Conservation (phyloP, 2,329 filamentous ascomycete genomes). For the Penicillium sp. region DNA sequence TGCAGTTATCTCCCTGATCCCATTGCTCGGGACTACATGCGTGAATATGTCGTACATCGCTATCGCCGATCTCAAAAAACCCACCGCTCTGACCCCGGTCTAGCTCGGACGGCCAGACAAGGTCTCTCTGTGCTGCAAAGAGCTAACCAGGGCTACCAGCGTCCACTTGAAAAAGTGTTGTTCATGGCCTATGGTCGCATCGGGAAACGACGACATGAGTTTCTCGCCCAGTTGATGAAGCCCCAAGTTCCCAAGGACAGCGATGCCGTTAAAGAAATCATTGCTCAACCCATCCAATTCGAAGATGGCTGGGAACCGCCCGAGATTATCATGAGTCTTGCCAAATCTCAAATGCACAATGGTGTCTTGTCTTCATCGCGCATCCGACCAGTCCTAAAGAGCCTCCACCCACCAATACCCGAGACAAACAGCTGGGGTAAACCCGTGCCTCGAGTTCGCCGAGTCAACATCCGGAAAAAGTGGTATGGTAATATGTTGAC, state of each 20-base stretch:
- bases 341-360: slow-evolving; percentile 38
- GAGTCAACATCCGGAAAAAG: slow-evolving; percentile 36
- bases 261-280: slow-evolving; percentile 20
- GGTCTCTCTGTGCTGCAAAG: slow-evolving; percentile 49
- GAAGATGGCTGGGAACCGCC: slow-evolving; percentile 40
- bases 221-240: slow-evolving; percentile 43
- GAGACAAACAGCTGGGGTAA: slow-evolving; percentile 39
- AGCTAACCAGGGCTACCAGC: slow-evolving; percentile 59
- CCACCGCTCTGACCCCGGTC: slow-evolving; percentile 22
- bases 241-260: slow-evolving; percentile 28
- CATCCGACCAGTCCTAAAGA: slow-evolving; percentile 28
- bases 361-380: slow-evolving; percentile 27
- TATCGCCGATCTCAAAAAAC: slow-evolving; percentile 13
- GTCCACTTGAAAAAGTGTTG: slow-evolving; percentile 55
- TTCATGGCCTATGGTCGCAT: slow-evolving; percentile 59
- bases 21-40: slow-evolving; percentile 53
- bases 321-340: slow-evolving; percentile 31
- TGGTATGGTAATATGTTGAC: slow-evolving; percentile 40
- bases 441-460: slow-evolving; percentile 32
- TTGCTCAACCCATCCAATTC: slow-evolving; percentile 21
- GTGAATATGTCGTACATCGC: slow-evolving; percentile 43
- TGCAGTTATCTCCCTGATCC: slow-evolving; percentile 63
- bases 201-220: slow-evolving; percentile 53
- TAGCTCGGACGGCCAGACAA: slow-evolving; percentile 29
- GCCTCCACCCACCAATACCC: slow-evolving; percentile 34